Base-by-base conservation (phyloP, 83 land plant genomes). In the Picea engelmannii region DNA sequence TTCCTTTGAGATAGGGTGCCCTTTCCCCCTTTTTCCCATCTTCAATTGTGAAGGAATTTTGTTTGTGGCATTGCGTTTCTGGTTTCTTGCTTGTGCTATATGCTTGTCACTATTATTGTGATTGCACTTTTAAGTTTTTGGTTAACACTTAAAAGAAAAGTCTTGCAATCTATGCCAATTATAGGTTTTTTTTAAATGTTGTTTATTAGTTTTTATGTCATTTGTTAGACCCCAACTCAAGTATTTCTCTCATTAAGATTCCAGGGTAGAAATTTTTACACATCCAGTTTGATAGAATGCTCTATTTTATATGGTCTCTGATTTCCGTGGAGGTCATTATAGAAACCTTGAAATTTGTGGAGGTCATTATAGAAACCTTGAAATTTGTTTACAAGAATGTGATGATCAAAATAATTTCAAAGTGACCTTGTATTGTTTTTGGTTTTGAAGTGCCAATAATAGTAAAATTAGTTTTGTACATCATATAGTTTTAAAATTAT, bases 401-500 rank as follows among this genome's bases (percentile, higher is more conserved):
- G 31, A 20, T 38, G 21, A 7, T 31, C 31, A 27, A 27, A 27
- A 27, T 27, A 69, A 38, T 4, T 17, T 69, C 17, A 66, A 38
- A 76, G 23, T 76, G 59, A 76, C 78, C 8, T n/a, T 25, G 35
- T 69, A 69, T 38, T 69, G n/a, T 1, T 9, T 27, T 0, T 27
- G 13, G 16, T 31, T 35, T 69, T 69, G 42, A 35, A 69, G 9
- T 69, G 44, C 9, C 16, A n/a, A 17, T 13, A 69, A 66, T 66
- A 24, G 74, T 31, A 27, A 69, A 5, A 38, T 69, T 69, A 4
- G 40, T 38, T 38, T 68, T 38, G n/a, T 69, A 35, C 47, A 38
- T 69, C 38, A 35, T n/a, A 69, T 6, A 31, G 74, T 69, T 69
- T 52, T 79, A 25, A 78, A 80, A 23, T 44, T 66, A 55, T 47